Evolutionary conservation across 768 basidiomycete species (phyloP), one percentile per base, ranked within the genome.

Genomic region (Podaxis pistillaris): DNA sequence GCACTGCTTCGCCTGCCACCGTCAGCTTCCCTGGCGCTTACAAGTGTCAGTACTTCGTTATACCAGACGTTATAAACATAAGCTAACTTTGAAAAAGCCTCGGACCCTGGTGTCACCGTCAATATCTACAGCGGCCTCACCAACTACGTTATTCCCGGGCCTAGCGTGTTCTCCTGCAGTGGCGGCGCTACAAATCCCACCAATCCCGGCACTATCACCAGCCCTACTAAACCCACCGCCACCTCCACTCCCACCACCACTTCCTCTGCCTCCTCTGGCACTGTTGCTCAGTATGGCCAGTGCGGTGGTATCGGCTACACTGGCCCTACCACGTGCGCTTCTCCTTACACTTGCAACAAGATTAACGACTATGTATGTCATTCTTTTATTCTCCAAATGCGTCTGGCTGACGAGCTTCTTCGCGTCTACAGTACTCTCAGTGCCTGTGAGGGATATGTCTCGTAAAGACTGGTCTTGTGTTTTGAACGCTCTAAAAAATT

Each of bases 21-120:
- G 81, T 81, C 47, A 77, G 72, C 67, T 78, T 83, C 75, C 81
- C 81, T 4, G 82, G 82, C 22, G 78, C 79, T 8, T 82, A 83
- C 69, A 70, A 68, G 22, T 72, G 78, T 76, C 36, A 44, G 68
- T 64, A 22, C 55, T 49, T 8, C 47, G 11, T 17, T 59, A 33
- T 9, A 2, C 17, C n/a, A 5, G 13, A n/a, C 17, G 37, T 6
- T 17, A 13, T 22, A 11, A 19, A 19, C 9, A 24, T 7, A 17
- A 22, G 51, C 19, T 37, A 38, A 5, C 33, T n/a, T 2, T 19
- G 19, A n/a, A 8, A 17, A 15, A 56, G 36, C 46, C 12, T 50
- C 60, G 70, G 79, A 81, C 63, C 76, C 79, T 46, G 75, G 76
- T 51, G 67, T 82, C 63, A 75, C 74, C 22, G 73, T 80, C 64